phyloP scores from a whole-genome alignment of 495 filamentous ascomycete species.

The Tuber magnatum region DNA sequence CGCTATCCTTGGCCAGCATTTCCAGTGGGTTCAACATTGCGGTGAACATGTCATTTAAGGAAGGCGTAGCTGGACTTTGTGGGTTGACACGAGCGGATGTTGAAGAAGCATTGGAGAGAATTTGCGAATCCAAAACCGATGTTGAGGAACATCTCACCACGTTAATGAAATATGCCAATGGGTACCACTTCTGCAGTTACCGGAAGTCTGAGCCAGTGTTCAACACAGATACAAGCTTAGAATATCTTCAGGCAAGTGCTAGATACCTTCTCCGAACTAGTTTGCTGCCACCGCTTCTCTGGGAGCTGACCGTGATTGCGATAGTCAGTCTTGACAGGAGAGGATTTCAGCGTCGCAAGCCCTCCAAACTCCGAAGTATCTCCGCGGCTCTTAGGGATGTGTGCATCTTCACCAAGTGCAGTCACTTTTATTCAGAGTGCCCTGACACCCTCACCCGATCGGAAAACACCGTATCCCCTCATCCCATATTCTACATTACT shows the following conservation, averaged over 20 bases:
- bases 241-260: slow-evolving; percentile 9
- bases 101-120: neutral
- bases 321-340: neutral
- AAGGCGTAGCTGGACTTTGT: slow-evolving; percentile 4
- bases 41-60: neutral
- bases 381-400: neutral
- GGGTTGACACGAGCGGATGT: slow-evolving; percentile 3
- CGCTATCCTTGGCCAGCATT: neutral
- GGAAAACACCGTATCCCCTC: neutral
- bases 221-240: slow-evolving; percentile 5
- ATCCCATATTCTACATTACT: neutral
- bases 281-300: neutral
- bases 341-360: neutral
- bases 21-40: slow-evolving; percentile 7
- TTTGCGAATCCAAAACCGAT: neutral
- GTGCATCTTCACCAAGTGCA: neutral
- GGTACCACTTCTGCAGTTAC: slow-evolving; percentile 3
- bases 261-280: neutral
- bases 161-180: neutral
- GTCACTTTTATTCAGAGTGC: slow-evolving; percentile 1
- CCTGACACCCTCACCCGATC: slow-evolving; percentile 1
- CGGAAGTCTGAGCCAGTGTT: neutral
- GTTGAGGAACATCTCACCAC: neutral
- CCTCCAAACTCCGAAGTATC: slow-evolving; percentile 3
- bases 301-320: neutral